Conservation (phyloP, 1,139 yeast species). For the Saccharomyces hybrid region DNA sequence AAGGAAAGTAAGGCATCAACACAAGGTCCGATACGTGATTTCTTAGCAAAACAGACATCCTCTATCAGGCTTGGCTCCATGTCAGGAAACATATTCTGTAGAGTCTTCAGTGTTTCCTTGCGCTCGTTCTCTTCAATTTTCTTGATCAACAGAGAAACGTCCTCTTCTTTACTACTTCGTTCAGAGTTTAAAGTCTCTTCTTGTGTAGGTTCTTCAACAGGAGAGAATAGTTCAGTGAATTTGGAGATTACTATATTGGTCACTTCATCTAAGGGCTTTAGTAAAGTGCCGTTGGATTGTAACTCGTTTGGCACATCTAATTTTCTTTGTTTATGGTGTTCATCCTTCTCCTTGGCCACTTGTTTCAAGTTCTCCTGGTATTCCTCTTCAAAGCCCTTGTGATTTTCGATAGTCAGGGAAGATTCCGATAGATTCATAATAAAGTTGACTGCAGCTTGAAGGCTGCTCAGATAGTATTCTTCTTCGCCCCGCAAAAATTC, state of each 20-base stretch:
- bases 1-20: slow-evolving; percentile 54
- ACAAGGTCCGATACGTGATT: slow-evolving; percentile 64
- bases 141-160: slow-evolving; percentile 20
- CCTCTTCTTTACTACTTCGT: slow-evolving; percentile 27
- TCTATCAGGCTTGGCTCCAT: slow-evolving; percentile 60
- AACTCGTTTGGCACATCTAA: not conserved
- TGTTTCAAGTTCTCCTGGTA: slow-evolving; percentile 27
- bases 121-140: slow-evolving; percentile 34
- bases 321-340: not conserved
- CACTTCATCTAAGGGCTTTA: slow-evolving; percentile 28
- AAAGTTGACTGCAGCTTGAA: slow-evolving; percentile 78
- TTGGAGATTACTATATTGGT: slow-evolving; percentile 22
- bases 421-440: slow-evolving; percentile 52
- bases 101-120: slow-evolving; percentile 38
- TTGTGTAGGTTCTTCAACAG: slow-evolving; percentile 5
- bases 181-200: slow-evolving; percentile 5
- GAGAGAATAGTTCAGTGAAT: slow-evolving; percentile 23
- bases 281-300: slow-evolving; percentile 12
- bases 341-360: slow-evolving; percentile 2
- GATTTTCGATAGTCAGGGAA: slow-evolving; percentile 58
- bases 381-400: slow-evolving; percentile 45
- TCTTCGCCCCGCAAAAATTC: slow-evolving; percentile 82
- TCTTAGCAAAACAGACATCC: slow-evolving; percentile 63
- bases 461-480: slow-evolving; percentile 78
- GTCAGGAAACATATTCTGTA: slow-evolving; percentile 68